phyloP scores from a whole-genome alignment of 305 asterid genomes.

The Caryopteris hybrid region DNA sequence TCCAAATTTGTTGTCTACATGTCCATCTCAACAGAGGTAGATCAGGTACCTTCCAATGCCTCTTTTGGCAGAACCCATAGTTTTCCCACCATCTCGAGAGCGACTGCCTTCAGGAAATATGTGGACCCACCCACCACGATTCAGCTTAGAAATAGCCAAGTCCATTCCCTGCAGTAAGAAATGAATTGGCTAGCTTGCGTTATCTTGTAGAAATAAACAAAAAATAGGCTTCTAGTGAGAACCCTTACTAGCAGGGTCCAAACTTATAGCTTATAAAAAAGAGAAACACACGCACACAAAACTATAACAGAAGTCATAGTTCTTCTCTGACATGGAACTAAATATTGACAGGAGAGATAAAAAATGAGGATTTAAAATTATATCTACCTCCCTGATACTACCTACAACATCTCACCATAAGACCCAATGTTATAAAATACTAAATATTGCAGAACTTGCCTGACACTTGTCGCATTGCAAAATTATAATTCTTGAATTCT shows the following conservation, averaged over 20 bases:
- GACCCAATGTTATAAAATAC: too few relatives aligned
- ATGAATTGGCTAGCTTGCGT: constrained; percentile 19
- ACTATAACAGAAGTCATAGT: neutral
- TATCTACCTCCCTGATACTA: neutral
- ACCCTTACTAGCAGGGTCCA: too few relatives aligned
- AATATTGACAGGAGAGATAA: neutral
- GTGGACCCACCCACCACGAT: constrained; percentile 94
- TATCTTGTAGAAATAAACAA: neutral
- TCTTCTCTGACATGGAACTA: neutral
- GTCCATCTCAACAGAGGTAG: neutral
- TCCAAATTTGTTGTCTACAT: neutral
- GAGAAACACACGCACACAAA: too few relatives aligned
- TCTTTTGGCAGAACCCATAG: constrained; percentile 71
- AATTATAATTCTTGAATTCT: neutral
- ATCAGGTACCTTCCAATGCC: constrained; percentile 76
- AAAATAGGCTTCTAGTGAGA: too few relatives aligned
- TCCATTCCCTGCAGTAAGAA: constrained; percentile 79
- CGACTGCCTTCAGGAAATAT: constrained; percentile 98
- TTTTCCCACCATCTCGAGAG: constrained; percentile 93
- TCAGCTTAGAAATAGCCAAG: constrained; percentile 84
- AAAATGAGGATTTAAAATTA: neutral
- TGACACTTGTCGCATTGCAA: neutral
- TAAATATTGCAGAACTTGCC: too few relatives aligned
- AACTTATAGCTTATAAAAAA: too few relatives aligned
- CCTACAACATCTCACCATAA: neutral